Base-by-base conservation (phyloP, 108 stramenopile species). In the Skeletonema marinoi region DNA sequence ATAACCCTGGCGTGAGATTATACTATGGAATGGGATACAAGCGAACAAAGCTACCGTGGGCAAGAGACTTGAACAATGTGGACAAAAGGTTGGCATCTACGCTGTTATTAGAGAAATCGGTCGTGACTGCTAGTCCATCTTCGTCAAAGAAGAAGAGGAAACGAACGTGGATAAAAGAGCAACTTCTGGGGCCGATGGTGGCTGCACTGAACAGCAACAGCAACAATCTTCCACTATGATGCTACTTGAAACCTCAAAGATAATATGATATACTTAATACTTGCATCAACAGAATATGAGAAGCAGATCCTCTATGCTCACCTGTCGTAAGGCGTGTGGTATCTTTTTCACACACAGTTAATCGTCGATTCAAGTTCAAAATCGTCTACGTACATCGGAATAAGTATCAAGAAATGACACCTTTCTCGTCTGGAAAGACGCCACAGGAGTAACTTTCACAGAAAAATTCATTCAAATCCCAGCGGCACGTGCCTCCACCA, bases 1-100 rank as follows among this genome's bases (percentile, higher is more conserved):
- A 81, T 36, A 46, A 1, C 9, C 62, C 50, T 16, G 72, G 59
- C 10, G 32, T 74, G 51, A 12, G 29, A 4, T 81, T 81, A 46
- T 81, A 81, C 35, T 35, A 48, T 6, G 51, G 50, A 14, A 58
- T 81, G 68, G 73, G 68, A 12, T 81, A 81, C 56, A 44, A 16
- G 4, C 17, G 17, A 41, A 66, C 65, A 4, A 76, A 62, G 17
- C 75, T 76, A 8, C 75, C 75, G 8, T 76, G 75, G 75, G 46
- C 54, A 19, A 9, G 36, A 11, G 66, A 60, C n/a, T 19, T 29
- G 50, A 48, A 4, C 6, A 29, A 51, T 46, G 46, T n/a, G 9
- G 75, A 50, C 13, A 42, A 25, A 50, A 58, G 30, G 35, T 51
- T 32, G 39, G 46, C 48, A 46, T 32, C 44, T 17, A 48, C 67